Percentiles rank a stretch among this genome's conserved stretches.
These are phyloP conservation scores for Taiwanofungus camphoratus DNA, from an alignment of 1,284 basidiomycete species.

Conservation along the genomic window DNA sequence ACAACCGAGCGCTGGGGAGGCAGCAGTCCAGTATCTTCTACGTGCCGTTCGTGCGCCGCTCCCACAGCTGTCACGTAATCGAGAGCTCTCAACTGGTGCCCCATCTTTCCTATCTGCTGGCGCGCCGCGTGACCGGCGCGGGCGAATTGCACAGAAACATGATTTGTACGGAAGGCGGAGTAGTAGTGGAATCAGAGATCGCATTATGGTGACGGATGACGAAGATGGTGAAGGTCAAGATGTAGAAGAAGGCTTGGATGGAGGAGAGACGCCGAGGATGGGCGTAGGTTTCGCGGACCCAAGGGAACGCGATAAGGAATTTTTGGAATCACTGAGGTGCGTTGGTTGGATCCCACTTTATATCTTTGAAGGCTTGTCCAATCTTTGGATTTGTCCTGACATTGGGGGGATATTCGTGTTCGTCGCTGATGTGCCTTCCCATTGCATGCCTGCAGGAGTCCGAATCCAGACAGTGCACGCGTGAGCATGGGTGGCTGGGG, in stretches of 20 bases:
- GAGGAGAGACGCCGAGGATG: constrained; percentile 48
- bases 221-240: too few species aligned
- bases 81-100: constrained; percentile 34
- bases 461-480: constrained; percentile 37
- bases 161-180: constrained; percentile 8
- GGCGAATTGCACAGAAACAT: constrained; percentile 58
- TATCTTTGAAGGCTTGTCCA: too few species aligned
- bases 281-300: constrained; percentile 25
- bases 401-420: too few species aligned
- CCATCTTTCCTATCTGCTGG: constrained; percentile 68
- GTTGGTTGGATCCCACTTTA: constrained; percentile 4
- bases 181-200: too few species aligned
- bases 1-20: constrained; percentile 53
- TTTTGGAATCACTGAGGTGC: constrained; percentile 51
- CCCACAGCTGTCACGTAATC: constrained; percentile 19
- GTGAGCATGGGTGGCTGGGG: constrained; percentile 62
- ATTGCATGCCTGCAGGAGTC: constrained; percentile 40
- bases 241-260: too few species aligned
- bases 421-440: too few species aligned
- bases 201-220: too few species aligned
- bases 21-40: constrained; percentile 58
- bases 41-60: constrained; percentile 48
- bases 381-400: too few species aligned
- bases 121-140: constrained; percentile 67
- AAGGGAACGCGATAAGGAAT: constrained; percentile 47